A percentile compares a stretch with the other conserved stretches of the same genome.
phyloP scores from a whole-genome alignment of 2,329 filamentous ascomycete genomes.

The Immersiporthe knoxdaviesiana region DNA sequence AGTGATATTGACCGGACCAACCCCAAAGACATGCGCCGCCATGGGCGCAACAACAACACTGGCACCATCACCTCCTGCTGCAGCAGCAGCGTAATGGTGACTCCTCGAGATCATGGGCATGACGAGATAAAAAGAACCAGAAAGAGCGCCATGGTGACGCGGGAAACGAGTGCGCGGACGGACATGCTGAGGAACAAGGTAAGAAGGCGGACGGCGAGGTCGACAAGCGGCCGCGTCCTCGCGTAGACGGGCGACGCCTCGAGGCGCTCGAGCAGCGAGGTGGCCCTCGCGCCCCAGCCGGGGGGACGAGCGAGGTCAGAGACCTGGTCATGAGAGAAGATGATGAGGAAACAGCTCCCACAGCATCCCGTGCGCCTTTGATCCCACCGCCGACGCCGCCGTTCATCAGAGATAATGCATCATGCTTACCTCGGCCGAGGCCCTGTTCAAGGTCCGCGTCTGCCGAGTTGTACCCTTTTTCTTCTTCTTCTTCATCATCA shows the following conservation, averaged over 20 bases:
- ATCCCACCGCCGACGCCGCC: not conserved
- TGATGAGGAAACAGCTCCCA: slow-evolving; percentile 11
- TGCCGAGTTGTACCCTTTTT: slow-evolving; percentile 15
- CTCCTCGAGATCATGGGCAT: slow-evolving; percentile 7
- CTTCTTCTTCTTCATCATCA: not conserved
- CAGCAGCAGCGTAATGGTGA: too few relatives aligned
- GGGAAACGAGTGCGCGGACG: slow-evolving; percentile 28
- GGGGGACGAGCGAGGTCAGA: slow-evolving; percentile 22
- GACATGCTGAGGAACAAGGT: slow-evolving; percentile 29
- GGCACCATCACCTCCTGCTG: too few relatives aligned
- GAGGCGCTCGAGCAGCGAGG: slow-evolving; percentile 19
- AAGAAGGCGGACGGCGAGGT: slow-evolving; percentile 10
- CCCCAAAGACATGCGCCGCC: not conserved
- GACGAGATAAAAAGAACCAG: slow-evolving; percentile 28
- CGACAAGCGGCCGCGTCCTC: slow-evolving; percentile 25
- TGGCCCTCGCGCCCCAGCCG: slow-evolving; percentile 16
- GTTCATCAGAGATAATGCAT: slow-evolving; percentile 1
- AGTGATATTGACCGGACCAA: not conserved
- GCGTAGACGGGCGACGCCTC: slow-evolving; percentile 19
- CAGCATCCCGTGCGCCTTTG: not conserved
- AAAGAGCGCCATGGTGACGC: slow-evolving; percentile 28
- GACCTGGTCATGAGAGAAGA: slow-evolving; percentile 17
- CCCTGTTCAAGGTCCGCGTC: slow-evolving; percentile 29
- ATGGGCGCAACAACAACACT: not conserved
- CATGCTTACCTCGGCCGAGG: slow-evolving; percentile 19